Evolutionary conservation across 1,139 yeast species (phyloP), one percentile per base, ranked within the genome.

Genomic region (Wickerhamiella infanticola): DNA sequence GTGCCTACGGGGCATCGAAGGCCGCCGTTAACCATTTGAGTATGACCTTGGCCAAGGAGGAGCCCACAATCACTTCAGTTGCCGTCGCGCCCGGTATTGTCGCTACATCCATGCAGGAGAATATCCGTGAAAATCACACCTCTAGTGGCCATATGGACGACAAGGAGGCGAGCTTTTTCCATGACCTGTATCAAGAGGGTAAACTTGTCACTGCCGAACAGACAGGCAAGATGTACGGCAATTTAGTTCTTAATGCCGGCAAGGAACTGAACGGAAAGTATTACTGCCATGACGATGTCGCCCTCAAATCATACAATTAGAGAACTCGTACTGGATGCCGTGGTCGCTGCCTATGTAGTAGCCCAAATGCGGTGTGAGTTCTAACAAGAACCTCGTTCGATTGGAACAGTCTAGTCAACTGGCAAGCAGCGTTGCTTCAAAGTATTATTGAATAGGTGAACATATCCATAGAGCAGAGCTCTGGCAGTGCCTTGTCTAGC

Each of bases 31-130:
- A 88, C 62, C 86, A 79, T 56, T 70, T 85, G 46, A 77, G 82
- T 6, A 60, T 66, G 42, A 74, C 84, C 6, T 62, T 88, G 25
- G 79, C 84, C 1, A 68, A 64, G 4, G 95, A 84, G 55, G 88
- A 82, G 58, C 63, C 68, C 3, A 72, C 68, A 0, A 66, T 86
- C 24, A 66, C 67, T 42, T 69, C 82, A 3, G 65, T 84, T 8
- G 69, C 95, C 0, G 70, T 88, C 27, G 95, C 95, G 2, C 97
- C 97, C 0, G 97, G 97, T 3, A 94, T 84, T 1, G 96, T 88
- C 2, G 85, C 82, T 59, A 86, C 97, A 0, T 68, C 67, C 24
- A 88, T 88, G 96, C 97, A 88, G 64, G 59, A 56, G 9, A 79
- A 75, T 48, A 85, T 88, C 48, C 74, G 96, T 56, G 79, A 74